Base-by-base conservation (phyloP, 768 basidiomycete species). In the Tulasnella sp. region DNA sequence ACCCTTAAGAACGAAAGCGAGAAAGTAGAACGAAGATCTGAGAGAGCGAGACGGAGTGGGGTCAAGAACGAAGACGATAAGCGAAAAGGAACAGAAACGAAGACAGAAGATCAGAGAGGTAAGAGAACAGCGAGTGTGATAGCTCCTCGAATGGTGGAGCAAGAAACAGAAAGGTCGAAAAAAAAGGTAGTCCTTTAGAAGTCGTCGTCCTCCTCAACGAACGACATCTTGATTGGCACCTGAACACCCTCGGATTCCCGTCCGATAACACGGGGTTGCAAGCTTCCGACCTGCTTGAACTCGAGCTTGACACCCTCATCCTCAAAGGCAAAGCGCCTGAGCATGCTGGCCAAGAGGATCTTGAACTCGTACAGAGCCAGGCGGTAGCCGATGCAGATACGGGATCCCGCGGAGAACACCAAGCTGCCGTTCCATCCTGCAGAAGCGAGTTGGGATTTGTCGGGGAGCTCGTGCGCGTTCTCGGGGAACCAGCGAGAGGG, bases 361-460 rank as follows among this genome's bases (percentile, higher is more conserved):
- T 79, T 79, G 71, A 39, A 74, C 36, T 79, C 78, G 78, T 31
- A 79, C 24, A 79, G 62, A 10, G 78, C 78, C 71, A 73, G 9
- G 27, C 36, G 38, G 68, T 80, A 80, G n/a, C 80, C 80, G 58
- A 80, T 75, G 75, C 80, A 80, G 24, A 80, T 24, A 21, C 78
- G 44, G 14, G 79, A 27, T 3, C 80, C 80, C 6, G 80, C 80
- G 52, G 58, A 74, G 56, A 80, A 80, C 18, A 71, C 72, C 56
- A 74, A 27, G 36, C 46, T 72, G 18, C 76, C 56, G 40, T 80
- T 72, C 80, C 80, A 80, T 31, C 80, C 80, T 14, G 42, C 72
- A 24, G 74, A 46, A 2, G 79, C 34, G 34, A 71, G 72, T 24
- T 72, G 62, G 31, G 52, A 36, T 39, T 76, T 76, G 56, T 71